Percentiles rank a stretch among this genome's conserved stretches.
Evolutionary conservation across 352 stramenopile genomes (phyloP).

Genomic region (Pythium sukuiense): DNA sequence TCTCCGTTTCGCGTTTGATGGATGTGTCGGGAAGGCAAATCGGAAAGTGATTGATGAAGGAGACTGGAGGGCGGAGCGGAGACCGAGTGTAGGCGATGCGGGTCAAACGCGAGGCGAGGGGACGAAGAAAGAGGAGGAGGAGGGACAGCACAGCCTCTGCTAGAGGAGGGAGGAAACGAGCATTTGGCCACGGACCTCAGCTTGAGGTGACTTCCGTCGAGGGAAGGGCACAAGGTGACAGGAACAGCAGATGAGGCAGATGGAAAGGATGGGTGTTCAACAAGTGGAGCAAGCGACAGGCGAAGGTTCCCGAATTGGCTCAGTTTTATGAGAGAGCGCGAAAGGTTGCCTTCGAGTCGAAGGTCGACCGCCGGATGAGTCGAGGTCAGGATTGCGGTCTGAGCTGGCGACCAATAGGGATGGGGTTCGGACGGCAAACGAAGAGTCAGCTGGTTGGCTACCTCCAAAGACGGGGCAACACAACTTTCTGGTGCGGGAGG

Average conservation of each 20-base stretch:
- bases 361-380: neutral
- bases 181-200: neutral
- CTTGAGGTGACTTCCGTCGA: neutral
- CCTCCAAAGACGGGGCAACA: neutral
- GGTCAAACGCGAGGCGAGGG: neutral
- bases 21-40: neutral
- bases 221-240: neutral
- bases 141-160: neutral
- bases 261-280: conserved; percentile 1
- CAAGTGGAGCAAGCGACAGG: neutral
- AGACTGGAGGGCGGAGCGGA: neutral
- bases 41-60: neutral
- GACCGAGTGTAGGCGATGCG: neutral
- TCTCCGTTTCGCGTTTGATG: neutral
- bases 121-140: neutral
- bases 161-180: neutral
- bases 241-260: neutral
- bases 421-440: neutral
- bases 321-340: neutral
- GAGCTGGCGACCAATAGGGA: neutral
- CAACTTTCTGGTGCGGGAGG: neutral
- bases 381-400: neutral
- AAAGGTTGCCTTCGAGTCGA: neutral
- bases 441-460: neutral
- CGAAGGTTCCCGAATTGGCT: neutral